These are phyloP conservation scores for Cokeromyces recurvatus DNA, from an alignment of 371 early-diverging fungal genomes.

Conservation along the genomic window DNA sequence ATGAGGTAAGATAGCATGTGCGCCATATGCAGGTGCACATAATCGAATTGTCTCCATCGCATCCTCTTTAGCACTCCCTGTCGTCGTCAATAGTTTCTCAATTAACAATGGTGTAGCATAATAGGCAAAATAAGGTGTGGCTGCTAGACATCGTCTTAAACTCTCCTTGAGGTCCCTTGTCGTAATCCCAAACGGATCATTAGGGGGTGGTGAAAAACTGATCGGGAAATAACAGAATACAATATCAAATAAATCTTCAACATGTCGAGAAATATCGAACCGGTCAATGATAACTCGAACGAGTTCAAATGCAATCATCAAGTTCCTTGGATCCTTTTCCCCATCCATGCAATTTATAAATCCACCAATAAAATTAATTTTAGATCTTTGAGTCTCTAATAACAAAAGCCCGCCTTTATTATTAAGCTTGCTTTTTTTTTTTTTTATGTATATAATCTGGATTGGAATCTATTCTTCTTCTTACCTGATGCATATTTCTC, in stretches of 20 bases:
- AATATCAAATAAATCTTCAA: slow-evolving; percentile 88
- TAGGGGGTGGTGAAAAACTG: slow-evolving; percentile 82
- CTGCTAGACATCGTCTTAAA: slow-evolving; percentile 63
- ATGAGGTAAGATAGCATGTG: slow-evolving; percentile 55
- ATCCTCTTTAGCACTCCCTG: slow-evolving; percentile 62
- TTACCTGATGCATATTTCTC: slow-evolving; percentile 21
- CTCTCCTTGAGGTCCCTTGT: slow-evolving; percentile 77
- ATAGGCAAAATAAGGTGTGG: slow-evolving; percentile 67
- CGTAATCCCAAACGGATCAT: slow-evolving; percentile 84
- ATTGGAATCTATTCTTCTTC: too few relatives aligned
- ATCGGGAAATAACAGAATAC: slow-evolving; percentile 96
- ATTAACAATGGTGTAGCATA: slow-evolving; percentile 75
- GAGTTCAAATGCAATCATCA: slow-evolving; percentile 81
- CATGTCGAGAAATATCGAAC: slow-evolving; percentile 72
- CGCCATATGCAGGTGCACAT: slow-evolving; percentile 69
- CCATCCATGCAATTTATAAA: slow-evolving; percentile 93
- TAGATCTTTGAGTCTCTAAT: slow-evolving; percentile 22
- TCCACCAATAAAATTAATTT: slow-evolving; percentile 68
- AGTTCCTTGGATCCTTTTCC: slow-evolving; percentile 96
- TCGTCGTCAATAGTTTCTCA: slow-evolving; percentile 76
- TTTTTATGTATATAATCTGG: too few relatives aligned
- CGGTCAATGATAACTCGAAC: slow-evolving; percentile 60
- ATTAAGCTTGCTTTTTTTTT: neutral
- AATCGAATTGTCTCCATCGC: slow-evolving; percentile 70
- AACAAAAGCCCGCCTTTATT: too few relatives aligned